Conservation (phyloP, 2,329 filamentous ascomycete genomes). For the Clonostachys rosea region DNA sequence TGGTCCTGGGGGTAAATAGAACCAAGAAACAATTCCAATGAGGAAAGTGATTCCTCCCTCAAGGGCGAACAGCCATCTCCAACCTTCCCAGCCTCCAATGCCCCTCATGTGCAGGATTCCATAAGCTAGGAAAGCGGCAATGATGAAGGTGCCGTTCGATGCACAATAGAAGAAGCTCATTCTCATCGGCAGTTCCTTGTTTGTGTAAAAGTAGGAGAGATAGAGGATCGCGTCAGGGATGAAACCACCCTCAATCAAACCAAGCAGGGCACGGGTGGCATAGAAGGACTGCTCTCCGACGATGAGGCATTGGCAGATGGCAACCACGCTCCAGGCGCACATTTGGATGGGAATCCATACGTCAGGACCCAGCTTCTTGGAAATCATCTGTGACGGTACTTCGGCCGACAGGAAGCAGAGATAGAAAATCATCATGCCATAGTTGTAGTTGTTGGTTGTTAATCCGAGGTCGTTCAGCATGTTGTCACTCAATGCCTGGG, state of each 20-base stretch:
- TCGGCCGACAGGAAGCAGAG: conserved; percentile 50
- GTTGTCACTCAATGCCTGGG: conserved; percentile 57
- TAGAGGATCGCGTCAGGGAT: conserved; percentile 60
- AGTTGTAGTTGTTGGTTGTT: conserved; percentile 49
- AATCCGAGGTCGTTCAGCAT: conserved; percentile 48
- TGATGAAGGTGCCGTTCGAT: conserved; percentile 40
- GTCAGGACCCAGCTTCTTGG: conserved; percentile 32
- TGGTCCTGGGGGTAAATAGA: conserved; percentile 20
- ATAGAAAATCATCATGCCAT: conserved; percentile 33
- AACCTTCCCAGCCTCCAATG: conserved; percentile 39
- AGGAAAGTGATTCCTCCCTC: conserved; percentile 9
- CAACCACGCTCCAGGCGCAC: conserved; percentile 40
- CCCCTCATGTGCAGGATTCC: conserved; percentile 45
- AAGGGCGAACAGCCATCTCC: conserved; percentile 44
- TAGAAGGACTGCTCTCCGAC: conserved; percentile 40
- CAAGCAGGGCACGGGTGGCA: conserved; percentile 45
- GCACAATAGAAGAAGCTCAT: conserved; percentile 52
- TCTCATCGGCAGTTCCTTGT: conserved; percentile 57
- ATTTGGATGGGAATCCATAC: conserved; percentile 56
- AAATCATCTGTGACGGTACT: conserved; percentile 45
- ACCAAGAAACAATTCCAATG: conserved; percentile 17
- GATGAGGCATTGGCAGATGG: conserved; percentile 46
- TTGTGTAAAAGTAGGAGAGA: conserved; percentile 69
- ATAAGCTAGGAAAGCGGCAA: conserved; percentile 31
- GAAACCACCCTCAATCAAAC: conserved; percentile 50